A percentile compares a stretch with the other conserved stretches of the same genome.
Evolutionary conservation across 2,329 filamentous ascomycete species (phyloP).

Genomic region (Colletotrichum brevisporum): DNA sequence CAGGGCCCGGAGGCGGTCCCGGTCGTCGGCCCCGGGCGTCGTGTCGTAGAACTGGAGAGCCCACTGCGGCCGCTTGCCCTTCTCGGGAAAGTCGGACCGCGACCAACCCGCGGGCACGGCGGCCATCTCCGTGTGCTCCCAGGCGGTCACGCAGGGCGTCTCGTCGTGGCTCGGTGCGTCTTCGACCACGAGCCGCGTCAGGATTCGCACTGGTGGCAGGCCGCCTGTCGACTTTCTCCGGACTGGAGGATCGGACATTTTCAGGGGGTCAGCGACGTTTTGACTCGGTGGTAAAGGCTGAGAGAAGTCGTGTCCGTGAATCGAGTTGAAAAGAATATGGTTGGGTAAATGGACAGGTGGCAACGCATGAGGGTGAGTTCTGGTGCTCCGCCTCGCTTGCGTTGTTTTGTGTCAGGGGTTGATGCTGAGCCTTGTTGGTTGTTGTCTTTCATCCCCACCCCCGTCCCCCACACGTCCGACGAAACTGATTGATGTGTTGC

Average conservation of each 20-base stretch:
- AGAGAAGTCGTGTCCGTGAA: too few relatives aligned
- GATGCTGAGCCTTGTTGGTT: too few relatives aligned
- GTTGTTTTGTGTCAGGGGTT: too few relatives aligned
- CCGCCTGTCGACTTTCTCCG: constrained; percentile 7
- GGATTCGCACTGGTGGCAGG: background rate
- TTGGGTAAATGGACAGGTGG: too few relatives aligned
- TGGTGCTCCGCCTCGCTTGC: too few relatives aligned
- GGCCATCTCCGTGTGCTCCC: background rate
- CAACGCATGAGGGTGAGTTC: too few relatives aligned
- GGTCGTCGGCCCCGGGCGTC: constrained; percentile 1
- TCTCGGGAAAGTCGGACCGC: background rate
- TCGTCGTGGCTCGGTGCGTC: constrained; percentile 14
- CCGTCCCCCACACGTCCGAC: too few relatives aligned
- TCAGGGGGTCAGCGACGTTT: too few relatives aligned
- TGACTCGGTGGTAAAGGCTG: too few relatives aligned
- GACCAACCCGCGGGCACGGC: constrained; percentile 1
- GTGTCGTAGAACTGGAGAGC: constrained; percentile 34
- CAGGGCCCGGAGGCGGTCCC: constrained; percentile 5
- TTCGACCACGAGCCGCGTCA: constrained; percentile 6
- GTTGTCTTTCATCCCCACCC: too few relatives aligned
- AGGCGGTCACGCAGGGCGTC: constrained; percentile 27
- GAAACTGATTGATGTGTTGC: too few relatives aligned
- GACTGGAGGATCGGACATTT: constrained; percentile 3
- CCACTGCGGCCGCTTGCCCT: constrained; percentile 9
- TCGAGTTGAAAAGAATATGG: too few relatives aligned